Evolutionary conservation across 805 yeast species (phyloP), one percentile per base, ranked within the genome.

Genomic region (Wickerhamiella kazuoi): DNA sequence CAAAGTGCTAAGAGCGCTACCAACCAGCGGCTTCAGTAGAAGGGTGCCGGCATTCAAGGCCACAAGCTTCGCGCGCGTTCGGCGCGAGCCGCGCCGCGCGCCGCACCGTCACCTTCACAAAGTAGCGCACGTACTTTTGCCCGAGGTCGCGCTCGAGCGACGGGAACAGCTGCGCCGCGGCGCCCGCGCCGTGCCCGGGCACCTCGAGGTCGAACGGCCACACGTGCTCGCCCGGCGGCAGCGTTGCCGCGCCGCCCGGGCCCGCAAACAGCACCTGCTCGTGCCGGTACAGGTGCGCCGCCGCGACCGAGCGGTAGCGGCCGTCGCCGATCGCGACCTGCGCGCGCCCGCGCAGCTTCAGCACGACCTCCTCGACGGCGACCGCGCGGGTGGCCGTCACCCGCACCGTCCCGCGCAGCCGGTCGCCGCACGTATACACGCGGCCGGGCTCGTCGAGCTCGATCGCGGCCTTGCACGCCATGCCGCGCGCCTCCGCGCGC

Each of bases 241-340:
- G 33, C 15, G 41, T 39, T 20, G 17, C 17, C 28, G 29, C 28
- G 11, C 28, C 30, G n/a, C 35, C 34, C 13, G 28, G 29, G 24
- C 29, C 29, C 3, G 41, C 38, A 32, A 39, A 39, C 23, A 39
- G 37, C 13, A 17, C 21, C 17, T 15, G 17, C 30, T 39, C 41
- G 4, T 30, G 32, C 32, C 34, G 41, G 15, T 21, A 29, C 13
- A 35, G 35, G 11, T 32, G 23, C 19, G 38, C 17, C 19, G 21
- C 18, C 16, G 34, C 17, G 11, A 35, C 38, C 24, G 37, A 33
- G 21, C 41, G 41, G 30, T 39, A 39, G 32, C 34, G 33, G 21
- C 41, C 41, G 24, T 39, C 41, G 13, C 41, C 41, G 15, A 39
- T 34, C 11, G 41, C 34, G 18, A 39, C 41, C 21, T 39, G 34